Evolutionary conservation across 169 alveolate genomes (phyloP), one percentile per base, ranked within the genome.

Genomic region (Babesia gibsoni): DNA sequence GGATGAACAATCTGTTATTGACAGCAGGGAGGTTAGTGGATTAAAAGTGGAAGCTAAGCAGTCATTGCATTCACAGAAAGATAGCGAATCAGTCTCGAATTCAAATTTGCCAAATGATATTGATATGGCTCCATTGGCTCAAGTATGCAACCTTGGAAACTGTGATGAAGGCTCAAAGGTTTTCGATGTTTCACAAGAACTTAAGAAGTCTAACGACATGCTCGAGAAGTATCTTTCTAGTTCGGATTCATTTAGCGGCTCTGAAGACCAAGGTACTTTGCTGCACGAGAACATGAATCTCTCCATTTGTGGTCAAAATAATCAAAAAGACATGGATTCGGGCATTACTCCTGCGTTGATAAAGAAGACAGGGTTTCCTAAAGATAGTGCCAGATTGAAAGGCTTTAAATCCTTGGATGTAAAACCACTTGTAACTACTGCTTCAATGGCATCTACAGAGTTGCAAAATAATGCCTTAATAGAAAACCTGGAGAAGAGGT

Each of bases 151-250:
- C 46, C 20, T 16, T 16, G 46, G 46, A 16, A 39, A 39, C 25
- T 45, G 18, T 12, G 35, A 48, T 8, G 36, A 32, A 23, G 82
- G 68, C 30, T 45, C 54, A 7, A 57, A 16, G 43, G 68, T 70
- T 6, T 54, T 70, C 56, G 82, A 70, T 20, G 63, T 70, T 22
- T 70, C 82, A 0, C 33, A 70, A 43, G 83, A 72, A 9, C 56
- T 72, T 10, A 43, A 52, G 1, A 43, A 54, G 14, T 72, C 83
- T 2, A 72, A 72, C 48, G 83, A 72, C 41, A 57, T 72, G 64
- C 41, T 72, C 12, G 83, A 72, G 58, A 12, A 25, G 2, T 72
- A 36, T 22, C 18, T 72, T 35, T 25, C 73, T 16, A 30, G 30
- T 18, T 22, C 64, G 57, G n/a, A n/a, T n/a, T 33, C 23, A 30